These are phyloP conservation scores for Hyparrhenia diplandra DNA, from an alignment of 176 grass and related monocot species.

Conservation along the genomic window DNA sequence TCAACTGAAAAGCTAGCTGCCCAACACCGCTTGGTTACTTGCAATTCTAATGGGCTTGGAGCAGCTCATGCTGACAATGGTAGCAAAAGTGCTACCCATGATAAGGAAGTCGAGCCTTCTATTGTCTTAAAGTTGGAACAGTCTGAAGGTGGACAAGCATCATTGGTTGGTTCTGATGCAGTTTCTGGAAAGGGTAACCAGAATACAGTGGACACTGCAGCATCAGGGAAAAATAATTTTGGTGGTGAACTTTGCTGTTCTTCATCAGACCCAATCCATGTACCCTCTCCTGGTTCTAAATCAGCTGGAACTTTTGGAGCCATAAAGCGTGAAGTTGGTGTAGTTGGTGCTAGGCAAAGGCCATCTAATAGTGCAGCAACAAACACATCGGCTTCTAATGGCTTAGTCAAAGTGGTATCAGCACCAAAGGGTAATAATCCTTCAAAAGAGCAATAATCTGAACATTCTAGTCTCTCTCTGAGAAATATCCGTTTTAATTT, in stretches of 20 bases:
- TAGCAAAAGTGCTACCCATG: slow-evolving; percentile 4
- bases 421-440: slow-evolving; percentile 30
- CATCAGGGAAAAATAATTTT: slow-evolving; percentile 42
- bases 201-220: slow-evolving; percentile 13
- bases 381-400: slow-evolving; percentile 38
- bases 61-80: slow-evolving; percentile 28
- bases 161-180: slow-evolving; percentile 22
- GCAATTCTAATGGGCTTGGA: slow-evolving; percentile 29
- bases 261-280: slow-evolving; percentile 73
- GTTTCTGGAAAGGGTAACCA: slow-evolving; percentile 19
- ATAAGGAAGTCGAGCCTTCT: slow-evolving; percentile 35
- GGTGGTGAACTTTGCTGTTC: slow-evolving; percentile 50
- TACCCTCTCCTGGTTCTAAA: slow-evolving; percentile 55
- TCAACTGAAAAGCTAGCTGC: slow-evolving; percentile 45
- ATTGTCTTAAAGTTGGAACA: slow-evolving; percentile 18
- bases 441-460: slow-evolving; percentile 23
- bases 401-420: slow-evolving; percentile 18
- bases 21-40: slow-evolving; percentile 20
- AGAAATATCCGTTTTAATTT: slow-evolving; percentile 16
- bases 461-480: slow-evolving; percentile 6
- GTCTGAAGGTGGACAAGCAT: background rate
- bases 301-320: slow-evolving; percentile 57
- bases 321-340: slow-evolving; percentile 74
- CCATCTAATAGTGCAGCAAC: slow-evolving; percentile 29
- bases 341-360: slow-evolving; percentile 43